Evolutionary conservation across 2,329 filamentous ascomycete species (phyloP).

Genomic region (Aureobasidium sp.): DNA sequence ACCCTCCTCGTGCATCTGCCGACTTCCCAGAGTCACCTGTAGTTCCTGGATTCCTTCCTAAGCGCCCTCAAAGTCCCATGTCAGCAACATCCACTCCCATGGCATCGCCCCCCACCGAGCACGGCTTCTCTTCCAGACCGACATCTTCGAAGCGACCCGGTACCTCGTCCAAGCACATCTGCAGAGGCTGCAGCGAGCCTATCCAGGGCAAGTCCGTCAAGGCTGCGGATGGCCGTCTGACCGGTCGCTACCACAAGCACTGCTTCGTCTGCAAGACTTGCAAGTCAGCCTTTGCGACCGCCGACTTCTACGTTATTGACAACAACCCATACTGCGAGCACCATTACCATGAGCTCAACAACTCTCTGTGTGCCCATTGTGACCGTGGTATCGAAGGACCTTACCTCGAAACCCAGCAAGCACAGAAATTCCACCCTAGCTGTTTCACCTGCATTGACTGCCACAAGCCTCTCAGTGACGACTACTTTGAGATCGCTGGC

Average conservation of each 20-base stretch:
- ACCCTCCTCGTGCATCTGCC: not conserved
- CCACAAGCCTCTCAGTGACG: conserved; percentile 64
- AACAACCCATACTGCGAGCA: conserved; percentile 85
- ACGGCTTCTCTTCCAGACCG: conserved; percentile 1
- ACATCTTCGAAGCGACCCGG: conserved; percentile 1
- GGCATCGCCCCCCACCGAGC: not conserved
- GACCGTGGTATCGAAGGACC: conserved; percentile 84
- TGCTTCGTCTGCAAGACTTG: conserved; percentile 92
- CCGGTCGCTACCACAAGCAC: conserved; percentile 87
- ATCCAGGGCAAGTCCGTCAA: conserved; percentile 92
- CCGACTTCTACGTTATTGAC: conserved; percentile 85
- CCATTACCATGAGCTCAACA: conserved; percentile 89
- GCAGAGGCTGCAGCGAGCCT: conserved; percentile 69
- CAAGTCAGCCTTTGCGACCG: conserved; percentile 69
- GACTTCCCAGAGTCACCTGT: conserved; percentile 27
- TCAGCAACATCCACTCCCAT: not conserved
- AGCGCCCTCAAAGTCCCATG: not conserved
- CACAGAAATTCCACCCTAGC: conserved; percentile 74
- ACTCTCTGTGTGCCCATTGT: conserved; percentile 75
- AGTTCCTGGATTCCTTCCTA: conserved; percentile 24
- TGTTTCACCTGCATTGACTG: conserved; percentile 86
- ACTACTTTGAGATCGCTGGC: conserved; percentile 85
- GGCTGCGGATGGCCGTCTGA: conserved; percentile 84
- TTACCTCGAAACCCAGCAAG: conserved; percentile 75
- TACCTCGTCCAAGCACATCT: conserved; percentile 44